These are phyloP conservation scores for Citrullus mucosospermus DNA, from an alignment of 306 rosid genomes.

Conservation along the genomic window DNA sequence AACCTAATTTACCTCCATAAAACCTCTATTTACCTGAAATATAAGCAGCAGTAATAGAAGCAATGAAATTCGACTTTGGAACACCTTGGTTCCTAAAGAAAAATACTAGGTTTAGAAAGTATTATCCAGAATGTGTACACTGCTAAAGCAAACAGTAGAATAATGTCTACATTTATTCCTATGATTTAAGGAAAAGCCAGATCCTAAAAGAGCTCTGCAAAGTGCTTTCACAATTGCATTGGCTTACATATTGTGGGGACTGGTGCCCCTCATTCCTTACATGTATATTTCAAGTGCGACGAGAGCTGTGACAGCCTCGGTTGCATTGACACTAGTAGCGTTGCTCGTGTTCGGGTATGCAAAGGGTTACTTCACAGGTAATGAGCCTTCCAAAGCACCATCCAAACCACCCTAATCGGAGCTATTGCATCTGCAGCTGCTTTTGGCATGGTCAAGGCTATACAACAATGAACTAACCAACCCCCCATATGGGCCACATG, in stretches of 20 bases:
- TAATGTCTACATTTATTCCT: neutral
- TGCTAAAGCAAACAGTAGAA: neutral
- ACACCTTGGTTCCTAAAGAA: no score
- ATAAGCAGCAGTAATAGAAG: no score
- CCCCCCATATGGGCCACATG: neutral
- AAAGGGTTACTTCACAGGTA: conserved; percentile 73
- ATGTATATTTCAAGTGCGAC: conserved; percentile 44
- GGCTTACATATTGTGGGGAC: conserved; percentile 69
- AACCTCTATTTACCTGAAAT: no score
- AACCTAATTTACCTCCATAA: neutral
- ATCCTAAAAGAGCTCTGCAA: conserved; percentile 80
- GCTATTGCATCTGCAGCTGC: conserved; percentile 84
- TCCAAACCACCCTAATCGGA: conserved; percentile 72
- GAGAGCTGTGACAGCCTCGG: conserved; percentile 53
- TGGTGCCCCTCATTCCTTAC: conserved; percentile 71
- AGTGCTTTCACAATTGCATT: conserved; percentile 78
- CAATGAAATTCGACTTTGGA: no score
- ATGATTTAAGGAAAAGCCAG: conserved; percentile 50
- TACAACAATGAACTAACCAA: conserved; percentile 30
- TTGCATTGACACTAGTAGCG: conserved; percentile 45
- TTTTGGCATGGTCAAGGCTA: conserved; percentile 61
- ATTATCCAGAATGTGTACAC: neutral
- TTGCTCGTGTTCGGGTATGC: conserved; percentile 70
- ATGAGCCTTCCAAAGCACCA: conserved; percentile 59
- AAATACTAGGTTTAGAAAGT: neutral